These are phyloP conservation scores for Aegilops speltoides DNA, from an alignment of 176 grass and related monocot genomes.

Conservation along the genomic window DNA sequence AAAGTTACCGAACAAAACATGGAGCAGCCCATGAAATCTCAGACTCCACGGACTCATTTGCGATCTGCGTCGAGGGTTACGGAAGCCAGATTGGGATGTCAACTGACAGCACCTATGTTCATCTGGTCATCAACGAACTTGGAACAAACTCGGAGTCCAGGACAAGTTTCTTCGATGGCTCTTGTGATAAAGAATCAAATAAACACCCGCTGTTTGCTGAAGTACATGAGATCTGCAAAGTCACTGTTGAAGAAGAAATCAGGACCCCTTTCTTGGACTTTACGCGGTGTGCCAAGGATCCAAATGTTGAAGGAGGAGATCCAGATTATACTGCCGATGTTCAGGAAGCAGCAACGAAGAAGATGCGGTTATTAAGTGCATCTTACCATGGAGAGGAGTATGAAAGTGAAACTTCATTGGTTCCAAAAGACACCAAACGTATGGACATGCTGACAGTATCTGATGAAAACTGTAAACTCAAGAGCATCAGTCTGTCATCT, in stretches of 20 bases:
- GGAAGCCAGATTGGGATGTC: not conserved
- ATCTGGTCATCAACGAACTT: conserved; percentile 11
- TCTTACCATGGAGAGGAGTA: conserved; percentile 33
- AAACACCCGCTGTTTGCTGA: not conserved
- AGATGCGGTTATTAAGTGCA: conserved; percentile 17
- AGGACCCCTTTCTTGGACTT: conserved; percentile 24
- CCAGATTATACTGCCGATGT: conserved; percentile 4
- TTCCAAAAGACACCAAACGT: conserved; percentile 3
- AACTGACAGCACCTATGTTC: not conserved
- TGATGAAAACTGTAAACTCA: conserved; percentile 26
- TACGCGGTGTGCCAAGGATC: not conserved
- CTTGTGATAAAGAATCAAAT: conserved; percentile 14
- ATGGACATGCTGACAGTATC: conserved; percentile 1
- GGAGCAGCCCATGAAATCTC: conserved; percentile 21
- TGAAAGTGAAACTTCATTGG: conserved; percentile 1
- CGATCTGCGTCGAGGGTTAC: conserved; percentile 1
- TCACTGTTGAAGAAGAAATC: conserved; percentile 18
- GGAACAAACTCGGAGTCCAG: conserved; percentile 29
- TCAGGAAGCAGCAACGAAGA: conserved; percentile 34
- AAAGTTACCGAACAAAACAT: not conserved
- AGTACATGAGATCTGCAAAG: conserved; percentile 18
- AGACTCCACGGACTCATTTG: conserved; percentile 21
- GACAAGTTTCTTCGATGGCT: conserved; percentile 29
- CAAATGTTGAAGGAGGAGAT: conserved; percentile 10
- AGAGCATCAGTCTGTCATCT: conserved; percentile 1